Base-by-base conservation (phyloP, 345 rosid species). In the Cochlearia excelsa region DNA sequence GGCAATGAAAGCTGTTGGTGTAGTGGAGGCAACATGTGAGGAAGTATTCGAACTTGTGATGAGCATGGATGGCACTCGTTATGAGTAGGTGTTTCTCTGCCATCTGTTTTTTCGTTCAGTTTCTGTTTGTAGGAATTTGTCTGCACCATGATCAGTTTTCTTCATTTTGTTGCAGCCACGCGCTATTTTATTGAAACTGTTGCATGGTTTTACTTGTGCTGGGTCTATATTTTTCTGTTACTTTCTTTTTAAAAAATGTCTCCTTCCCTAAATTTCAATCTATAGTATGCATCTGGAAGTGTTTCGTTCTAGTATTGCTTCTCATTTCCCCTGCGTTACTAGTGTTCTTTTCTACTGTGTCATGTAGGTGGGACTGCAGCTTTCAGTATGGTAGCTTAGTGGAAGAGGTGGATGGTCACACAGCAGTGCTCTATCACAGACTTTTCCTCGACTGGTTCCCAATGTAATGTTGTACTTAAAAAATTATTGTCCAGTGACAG, bases 1-100 rank as follows among this genome's bases (percentile, higher is more conserved):
- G 77, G 99, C 99, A 67, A 94, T 94, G 99, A 94, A 86, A 75
- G 99, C 99, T 76, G 99, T 85, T 35, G 99, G 99, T 60, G 97
- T 87, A 56, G 95, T 94, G 70, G 99, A 94, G 74, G 97, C 97
- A 48, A 79, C 86, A 51, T 94, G 99, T 75, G 99, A 90, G 75
- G 95, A 94, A 72, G 84, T 94, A 77, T 94, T 94, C 79, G 93
- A 82, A 75, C 97, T 87, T 78, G 73, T 94, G 55, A 90, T 90
- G 99, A 87, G 96, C 96, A 94, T 94, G 99, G 99, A 94, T 75
- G 91, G 89, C 63, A 85, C 86, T 51, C 87, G 99, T 70, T 90
- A 82, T 80, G 99, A 94, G 99, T 94, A 86, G 69, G 97, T 90
- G 69, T 59, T 71, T 71, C 61, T 58, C 70, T 51, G 30, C 28